Evolutionary conservation across 306 rosid genomes (phyloP).

Genomic region (Carpinus fangiana): DNA sequence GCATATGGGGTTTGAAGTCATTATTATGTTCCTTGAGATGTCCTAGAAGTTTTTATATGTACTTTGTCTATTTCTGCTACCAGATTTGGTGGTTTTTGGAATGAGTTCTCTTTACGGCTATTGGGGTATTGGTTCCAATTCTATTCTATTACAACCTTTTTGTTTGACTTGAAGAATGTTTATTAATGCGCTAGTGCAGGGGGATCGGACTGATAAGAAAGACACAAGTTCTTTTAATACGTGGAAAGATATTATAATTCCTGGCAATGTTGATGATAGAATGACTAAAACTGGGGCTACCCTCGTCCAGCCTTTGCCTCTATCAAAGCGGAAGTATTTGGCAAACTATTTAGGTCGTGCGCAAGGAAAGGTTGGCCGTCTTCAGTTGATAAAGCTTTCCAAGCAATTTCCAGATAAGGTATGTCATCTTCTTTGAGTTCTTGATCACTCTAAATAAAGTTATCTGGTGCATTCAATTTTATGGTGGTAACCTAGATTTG

Average conservation of each 20-base stretch:
- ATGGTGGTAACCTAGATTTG: slow-evolving; percentile 4
- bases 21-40: not conserved
- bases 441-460: slow-evolving; percentile 12
- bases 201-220: slow-evolving; percentile 95
- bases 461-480: slow-evolving; percentile 16
- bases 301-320: slow-evolving; percentile 68
- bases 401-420: slow-evolving; percentile 88
- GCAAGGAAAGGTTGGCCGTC: slow-evolving; percentile 91
- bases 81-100: not conserved
- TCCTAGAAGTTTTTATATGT: not conserved
- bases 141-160: not conserved
- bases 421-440: slow-evolving; percentile 25
- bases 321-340: slow-evolving; percentile 75
- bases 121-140: not conserved
- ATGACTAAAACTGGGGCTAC: slow-evolving; percentile 57
- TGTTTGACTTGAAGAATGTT: slow-evolving; percentile 15
- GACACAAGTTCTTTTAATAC: slow-evolving; percentile 86
- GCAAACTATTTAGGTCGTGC: slow-evolving; percentile 97
- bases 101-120: not conserved
- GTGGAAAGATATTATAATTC: slow-evolving; percentile 96
- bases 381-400: slow-evolving; percentile 76
- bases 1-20: not conserved
- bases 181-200: slow-evolving; percentile 54
- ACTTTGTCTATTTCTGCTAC: not conserved
- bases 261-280: slow-evolving; percentile 87